Evolutionary conservation across 768 basidiomycete genomes (phyloP).

Genomic region (Lentinula sp.): DNA sequence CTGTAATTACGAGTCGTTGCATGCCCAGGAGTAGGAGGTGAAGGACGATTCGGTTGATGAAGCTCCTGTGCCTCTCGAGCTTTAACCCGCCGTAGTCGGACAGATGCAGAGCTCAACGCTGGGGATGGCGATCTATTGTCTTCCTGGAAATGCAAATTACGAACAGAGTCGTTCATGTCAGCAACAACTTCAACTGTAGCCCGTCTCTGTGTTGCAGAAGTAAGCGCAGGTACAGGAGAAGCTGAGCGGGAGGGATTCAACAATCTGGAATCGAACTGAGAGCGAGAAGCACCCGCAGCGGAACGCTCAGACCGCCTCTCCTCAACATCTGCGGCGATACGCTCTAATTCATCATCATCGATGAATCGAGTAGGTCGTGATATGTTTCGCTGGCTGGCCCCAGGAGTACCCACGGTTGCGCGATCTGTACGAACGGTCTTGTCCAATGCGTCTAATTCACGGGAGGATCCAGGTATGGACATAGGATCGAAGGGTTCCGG

Average conservation of each 20-base stretch:
- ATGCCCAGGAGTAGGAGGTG: constrained; percentile 30
- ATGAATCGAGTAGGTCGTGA: constrained; percentile 31
- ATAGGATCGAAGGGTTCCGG: constrained; percentile 30
- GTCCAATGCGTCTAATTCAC: constrained; percentile 23
- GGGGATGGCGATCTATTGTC: background rate
- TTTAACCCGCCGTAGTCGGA: background rate
- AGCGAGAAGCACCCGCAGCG: constrained; percentile 2
- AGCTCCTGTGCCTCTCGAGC: background rate
- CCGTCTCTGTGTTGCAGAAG: background rate
- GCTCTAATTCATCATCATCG: constrained; percentile 51
- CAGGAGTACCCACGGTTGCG: constrained; percentile 38
- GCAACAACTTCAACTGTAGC: background rate
- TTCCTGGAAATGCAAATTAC: background rate
- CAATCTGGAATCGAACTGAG: background rate
- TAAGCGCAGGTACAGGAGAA: background rate
- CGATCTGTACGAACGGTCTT: constrained; percentile 47
- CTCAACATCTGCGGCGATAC: constrained; percentile 61
- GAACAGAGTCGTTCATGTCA: background rate
- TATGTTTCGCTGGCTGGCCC: constrained; percentile 13
- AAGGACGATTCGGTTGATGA: constrained; percentile 18
- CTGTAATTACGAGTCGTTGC: constrained; percentile 15
- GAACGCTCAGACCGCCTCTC: constrained; percentile 37
- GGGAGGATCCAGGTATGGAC: constrained; percentile 25
- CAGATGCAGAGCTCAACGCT: background rate
- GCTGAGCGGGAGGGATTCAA: background rate